Percentiles rank a stretch among this genome's conserved stretches.
phyloP scores from a whole-genome alignment of 2,329 filamentous ascomycete genomes.

The Xylariaceae sp. region DNA sequence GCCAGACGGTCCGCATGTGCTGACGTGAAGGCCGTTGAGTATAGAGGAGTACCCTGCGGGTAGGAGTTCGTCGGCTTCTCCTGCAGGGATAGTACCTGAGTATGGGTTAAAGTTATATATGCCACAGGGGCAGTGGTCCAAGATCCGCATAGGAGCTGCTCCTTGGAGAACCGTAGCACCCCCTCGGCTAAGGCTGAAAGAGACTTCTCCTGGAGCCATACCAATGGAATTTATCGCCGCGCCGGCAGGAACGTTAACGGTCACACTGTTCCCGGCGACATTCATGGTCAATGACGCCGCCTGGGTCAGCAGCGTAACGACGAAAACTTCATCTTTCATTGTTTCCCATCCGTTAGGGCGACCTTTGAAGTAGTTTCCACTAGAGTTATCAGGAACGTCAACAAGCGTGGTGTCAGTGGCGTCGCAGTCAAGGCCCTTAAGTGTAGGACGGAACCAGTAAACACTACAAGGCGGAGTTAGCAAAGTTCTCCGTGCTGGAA shows the following conservation, averaged over 20 bases:
- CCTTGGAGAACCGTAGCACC: conserved; percentile 51
- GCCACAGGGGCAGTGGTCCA: conserved; percentile 56
- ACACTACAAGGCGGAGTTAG: conserved; percentile 6
- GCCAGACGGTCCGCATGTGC: conserved; percentile 32
- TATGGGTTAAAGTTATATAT: conserved; percentile 65
- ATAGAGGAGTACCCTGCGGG: conserved; percentile 43
- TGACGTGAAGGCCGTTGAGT: conserved; percentile 39
- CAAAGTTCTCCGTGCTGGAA: no score
- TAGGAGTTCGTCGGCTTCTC: conserved; percentile 45
- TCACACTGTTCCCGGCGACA: conserved; percentile 52
- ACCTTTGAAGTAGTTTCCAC: conserved; percentile 59
- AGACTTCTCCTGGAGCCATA: conserved; percentile 56
- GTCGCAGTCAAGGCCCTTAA: conserved; percentile 55
- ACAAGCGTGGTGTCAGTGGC: conserved; percentile 58
- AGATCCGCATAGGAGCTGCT: conserved; percentile 57
- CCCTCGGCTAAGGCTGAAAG: conserved; percentile 53
- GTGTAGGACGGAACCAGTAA: conserved; percentile 63
- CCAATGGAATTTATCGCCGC: conserved; percentile 51
- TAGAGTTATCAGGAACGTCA: conserved; percentile 49
- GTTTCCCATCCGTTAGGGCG: conserved; percentile 57
- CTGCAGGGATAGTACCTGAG: conserved; percentile 55
- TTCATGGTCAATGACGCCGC: conserved; percentile 52
- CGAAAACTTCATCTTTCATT: conserved; percentile 58
- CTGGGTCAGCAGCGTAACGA: conserved; percentile 57
- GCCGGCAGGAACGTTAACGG: conserved; percentile 54